Evolutionary conservation across 805 yeast genomes (phyloP).

Genomic region (Candida khao-thaluensis): DNA sequence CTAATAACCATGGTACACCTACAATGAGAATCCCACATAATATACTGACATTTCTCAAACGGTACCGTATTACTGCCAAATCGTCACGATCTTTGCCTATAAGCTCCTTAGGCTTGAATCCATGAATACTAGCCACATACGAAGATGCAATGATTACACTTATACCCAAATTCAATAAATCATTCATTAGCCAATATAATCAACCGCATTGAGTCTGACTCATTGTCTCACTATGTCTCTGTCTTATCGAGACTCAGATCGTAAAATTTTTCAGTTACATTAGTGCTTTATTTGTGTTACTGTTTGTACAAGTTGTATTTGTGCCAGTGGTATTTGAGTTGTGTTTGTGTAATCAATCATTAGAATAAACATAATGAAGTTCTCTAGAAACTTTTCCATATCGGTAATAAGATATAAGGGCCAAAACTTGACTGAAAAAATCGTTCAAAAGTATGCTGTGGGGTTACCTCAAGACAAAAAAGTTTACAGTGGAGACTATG

Average conservation of each 20-base stretch:
- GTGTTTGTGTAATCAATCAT: no score
- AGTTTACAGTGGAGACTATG: slow-evolving; percentile 91
- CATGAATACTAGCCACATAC: slow-evolving; percentile 44
- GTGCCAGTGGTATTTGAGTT: no score
- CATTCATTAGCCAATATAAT: slow-evolving; percentile 14
- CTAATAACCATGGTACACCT: slow-evolving; percentile 24
- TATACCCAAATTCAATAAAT: slow-evolving; percentile 12
- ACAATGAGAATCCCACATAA: slow-evolving; percentile 31
- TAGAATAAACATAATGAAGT: slow-evolving; percentile 1
- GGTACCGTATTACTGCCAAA: slow-evolving; percentile 37
- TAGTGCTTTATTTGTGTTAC: no score
- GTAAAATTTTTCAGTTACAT: slow-evolving; percentile 2
- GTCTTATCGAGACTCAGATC: slow-evolving; percentile 3
- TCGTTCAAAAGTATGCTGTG: slow-evolving; percentile 90
- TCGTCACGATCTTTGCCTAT: slow-evolving; percentile 39
- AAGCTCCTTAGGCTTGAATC: slow-evolving; percentile 28
- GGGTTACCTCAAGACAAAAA: slow-evolving; percentile 72
- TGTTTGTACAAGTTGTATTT: no score
- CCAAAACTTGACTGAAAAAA: slow-evolving; percentile 93
- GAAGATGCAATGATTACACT: slow-evolving; percentile 39
- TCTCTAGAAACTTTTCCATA: slow-evolving; percentile 21
- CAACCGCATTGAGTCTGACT: slow-evolving; percentile 15
- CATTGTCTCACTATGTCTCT: slow-evolving; percentile 12
- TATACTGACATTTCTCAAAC: slow-evolving; percentile 36
- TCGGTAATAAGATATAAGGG: slow-evolving; percentile 33